phyloP scores from a whole-genome alignment of 2,329 filamentous ascomycete genomes.

The Neoarthrinium moseri region DNA sequence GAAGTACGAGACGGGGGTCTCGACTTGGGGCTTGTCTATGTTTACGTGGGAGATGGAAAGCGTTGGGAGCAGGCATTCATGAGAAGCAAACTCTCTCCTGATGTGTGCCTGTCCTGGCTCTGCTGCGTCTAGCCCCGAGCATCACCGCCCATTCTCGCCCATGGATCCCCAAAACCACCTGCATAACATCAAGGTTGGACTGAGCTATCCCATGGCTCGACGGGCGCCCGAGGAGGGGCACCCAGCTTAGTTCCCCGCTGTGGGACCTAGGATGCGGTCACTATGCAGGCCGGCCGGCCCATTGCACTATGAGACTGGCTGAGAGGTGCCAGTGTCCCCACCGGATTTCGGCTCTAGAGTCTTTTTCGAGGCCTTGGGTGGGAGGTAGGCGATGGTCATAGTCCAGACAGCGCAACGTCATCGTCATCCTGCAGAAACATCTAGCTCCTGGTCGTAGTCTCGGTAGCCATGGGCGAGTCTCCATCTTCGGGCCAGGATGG shows the following conservation, averaged over 20 bases:
- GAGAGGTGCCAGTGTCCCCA: not conserved
- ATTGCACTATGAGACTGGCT: not conserved
- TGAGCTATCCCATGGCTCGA: not conserved
- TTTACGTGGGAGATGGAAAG: too few relatives aligned
- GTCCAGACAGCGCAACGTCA: too few relatives aligned
- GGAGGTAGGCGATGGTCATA: not conserved
- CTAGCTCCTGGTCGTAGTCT: not conserved
- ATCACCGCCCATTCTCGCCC: not conserved
- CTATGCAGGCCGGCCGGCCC: constrained; percentile 15
- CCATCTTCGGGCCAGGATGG: too few relatives aligned
- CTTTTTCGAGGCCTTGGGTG: not conserved
- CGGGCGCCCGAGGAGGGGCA: constrained; percentile 1
- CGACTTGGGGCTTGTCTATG: too few relatives aligned
- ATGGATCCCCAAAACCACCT: not conserved
- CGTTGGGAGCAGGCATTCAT: too few relatives aligned
- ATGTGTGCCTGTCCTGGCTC: not conserved
- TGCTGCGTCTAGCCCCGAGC: not conserved
- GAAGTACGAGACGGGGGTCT: not conserved
- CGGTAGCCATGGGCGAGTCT: too few relatives aligned
- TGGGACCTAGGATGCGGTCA: constrained; percentile 18
- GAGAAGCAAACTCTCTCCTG: not conserved
- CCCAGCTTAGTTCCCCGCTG: constrained; percentile 16
- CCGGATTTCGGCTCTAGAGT: constrained; percentile 2
- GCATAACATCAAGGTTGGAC: not conserved
- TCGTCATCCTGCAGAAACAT: constrained; percentile 7